Conservation (phyloP, 2,329 filamentous ascomycete species). For the Neodidymelliopsis sp. region DNA sequence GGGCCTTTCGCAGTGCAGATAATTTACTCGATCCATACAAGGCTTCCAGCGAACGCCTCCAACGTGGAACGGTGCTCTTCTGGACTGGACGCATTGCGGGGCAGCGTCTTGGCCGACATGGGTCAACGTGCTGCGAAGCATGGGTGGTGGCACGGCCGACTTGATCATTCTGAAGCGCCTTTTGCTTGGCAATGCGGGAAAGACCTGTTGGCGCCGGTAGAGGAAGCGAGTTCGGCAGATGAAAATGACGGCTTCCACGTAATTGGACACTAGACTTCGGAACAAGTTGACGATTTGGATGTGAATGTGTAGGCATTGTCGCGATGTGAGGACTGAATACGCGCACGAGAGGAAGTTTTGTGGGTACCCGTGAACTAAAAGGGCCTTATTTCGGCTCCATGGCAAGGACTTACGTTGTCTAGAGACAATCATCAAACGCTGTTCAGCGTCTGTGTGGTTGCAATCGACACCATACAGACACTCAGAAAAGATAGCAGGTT, state of each 20-base stretch:
- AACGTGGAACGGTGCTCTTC: constrained; percentile 26
- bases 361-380: constrained; percentile 1
- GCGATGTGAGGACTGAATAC: too few species aligned
- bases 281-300: too few species aligned
- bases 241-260: too few species aligned
- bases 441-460: not conserved
- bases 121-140: constrained; percentile 25
- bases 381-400: constrained; percentile 10
- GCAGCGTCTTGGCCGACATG: constrained; percentile 42
- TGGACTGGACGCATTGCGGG: constrained; percentile 36
- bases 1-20: constrained; percentile 20
- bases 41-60: constrained; percentile 20
- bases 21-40: constrained; percentile 39
- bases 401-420: not conserved
- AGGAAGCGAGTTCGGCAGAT: constrained; percentile 14
- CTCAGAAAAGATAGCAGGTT: not conserved
- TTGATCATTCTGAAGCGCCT: constrained; percentile 25
- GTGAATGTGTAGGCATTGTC: too few species aligned
- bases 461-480: not conserved
- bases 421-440: not conserved
- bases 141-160: constrained; percentile 27
- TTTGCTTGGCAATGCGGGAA: constrained; percentile 29
- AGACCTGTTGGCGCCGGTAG: constrained; percentile 3
- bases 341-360: not conserved
- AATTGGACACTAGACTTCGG: too few species aligned